These are phyloP conservation scores for Barnettozyma siamensis DNA, from an alignment of 805 yeast species.

Conservation along the genomic window DNA sequence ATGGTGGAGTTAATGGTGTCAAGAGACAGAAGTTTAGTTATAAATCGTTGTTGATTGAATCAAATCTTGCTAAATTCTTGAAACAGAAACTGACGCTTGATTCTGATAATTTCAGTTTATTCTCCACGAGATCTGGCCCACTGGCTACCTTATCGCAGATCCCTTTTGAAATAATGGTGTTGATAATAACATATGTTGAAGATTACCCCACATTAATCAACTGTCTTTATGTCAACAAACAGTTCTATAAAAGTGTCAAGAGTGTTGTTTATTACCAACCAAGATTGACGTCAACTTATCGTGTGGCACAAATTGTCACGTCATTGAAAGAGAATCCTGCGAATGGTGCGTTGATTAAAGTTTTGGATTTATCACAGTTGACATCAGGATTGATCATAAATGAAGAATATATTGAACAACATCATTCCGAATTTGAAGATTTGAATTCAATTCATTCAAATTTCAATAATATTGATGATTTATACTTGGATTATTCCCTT, in stretches of 20 bases:
- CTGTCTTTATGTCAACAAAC: constrained; percentile 45
- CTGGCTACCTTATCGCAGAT: constrained; percentile 24
- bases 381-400: constrained; percentile 33
- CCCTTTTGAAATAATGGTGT: constrained; percentile 29
- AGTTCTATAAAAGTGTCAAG: constrained; percentile 46
- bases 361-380: constrained; percentile 51
- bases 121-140: constrained; percentile 21
- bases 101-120: constrained; percentile 27
- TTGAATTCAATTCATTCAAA: constrained; percentile 9
- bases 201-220: constrained; percentile 38
- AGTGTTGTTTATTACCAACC: constrained; percentile 51
- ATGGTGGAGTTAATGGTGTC: not conserved
- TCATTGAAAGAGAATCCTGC: constrained; percentile 50
- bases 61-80: constrained; percentile 21
- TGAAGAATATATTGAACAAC: constrained; percentile 8
- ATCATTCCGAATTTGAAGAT: constrained; percentile 9
- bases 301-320: constrained; percentile 76
- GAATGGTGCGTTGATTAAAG: constrained; percentile 51
- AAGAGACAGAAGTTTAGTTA: constrained; percentile 18
- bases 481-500: constrained; percentile 31
- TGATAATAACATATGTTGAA: constrained; percentile 24
- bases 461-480: constrained; percentile 9
- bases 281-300: constrained; percentile 59
- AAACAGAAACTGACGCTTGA: constrained; percentile 23
- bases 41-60: constrained; percentile 18